phyloP scores from a whole-genome alignment of 2,329 filamentous ascomycete genomes.

The Aureobasidium pullulans region DNA sequence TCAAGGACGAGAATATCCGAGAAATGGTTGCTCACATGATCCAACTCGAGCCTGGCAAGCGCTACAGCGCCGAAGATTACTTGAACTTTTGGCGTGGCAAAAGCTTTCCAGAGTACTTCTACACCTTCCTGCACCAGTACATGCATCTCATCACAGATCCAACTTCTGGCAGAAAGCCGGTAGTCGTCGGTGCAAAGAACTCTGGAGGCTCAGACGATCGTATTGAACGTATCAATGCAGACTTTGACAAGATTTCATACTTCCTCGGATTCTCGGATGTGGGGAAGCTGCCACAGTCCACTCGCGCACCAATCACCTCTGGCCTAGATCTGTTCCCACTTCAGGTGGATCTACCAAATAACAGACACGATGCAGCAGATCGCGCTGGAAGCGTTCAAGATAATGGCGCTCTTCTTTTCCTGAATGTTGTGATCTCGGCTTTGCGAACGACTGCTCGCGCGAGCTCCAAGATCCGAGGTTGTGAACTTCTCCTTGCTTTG shows the following conservation, averaged over 20 bases:
- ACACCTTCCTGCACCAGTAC: constrained; percentile 94
- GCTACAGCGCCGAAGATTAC: constrained; percentile 91
- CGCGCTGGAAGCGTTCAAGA: constrained; percentile 52
- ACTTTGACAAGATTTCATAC: constrained; percentile 97
- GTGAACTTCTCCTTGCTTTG: constrained; percentile 86
- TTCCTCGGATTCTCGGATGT: constrained; percentile 56
- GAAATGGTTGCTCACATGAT: constrained; percentile 96
- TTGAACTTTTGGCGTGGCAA: constrained; percentile 86
- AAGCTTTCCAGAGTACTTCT: constrained; percentile 94
- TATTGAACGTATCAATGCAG: constrained; percentile 85
- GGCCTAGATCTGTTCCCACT: constrained; percentile 66
- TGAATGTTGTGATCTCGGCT: constrained; percentile 82
- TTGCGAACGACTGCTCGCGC: constrained; percentile 82
- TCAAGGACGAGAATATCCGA: constrained; percentile 78
- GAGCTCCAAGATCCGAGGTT: constrained; percentile 79
- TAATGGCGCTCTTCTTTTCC: constrained; percentile 86
- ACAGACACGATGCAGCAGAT: constrained; percentile 59
- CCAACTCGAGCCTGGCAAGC: constrained; percentile 80
- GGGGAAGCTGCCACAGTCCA: constrained; percentile 19
- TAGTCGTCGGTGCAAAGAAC: constrained; percentile 62
- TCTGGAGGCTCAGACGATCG: constrained; percentile 84
- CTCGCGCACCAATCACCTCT: constrained; percentile 29
- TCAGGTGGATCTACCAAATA: constrained; percentile 77
- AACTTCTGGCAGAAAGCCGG: constrained; percentile 65
- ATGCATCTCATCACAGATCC: constrained; percentile 94